These are phyloP conservation scores for Pyrus bretschneideri DNA, from an alignment of 306 rosid species.

Conservation along the genomic window DNA sequence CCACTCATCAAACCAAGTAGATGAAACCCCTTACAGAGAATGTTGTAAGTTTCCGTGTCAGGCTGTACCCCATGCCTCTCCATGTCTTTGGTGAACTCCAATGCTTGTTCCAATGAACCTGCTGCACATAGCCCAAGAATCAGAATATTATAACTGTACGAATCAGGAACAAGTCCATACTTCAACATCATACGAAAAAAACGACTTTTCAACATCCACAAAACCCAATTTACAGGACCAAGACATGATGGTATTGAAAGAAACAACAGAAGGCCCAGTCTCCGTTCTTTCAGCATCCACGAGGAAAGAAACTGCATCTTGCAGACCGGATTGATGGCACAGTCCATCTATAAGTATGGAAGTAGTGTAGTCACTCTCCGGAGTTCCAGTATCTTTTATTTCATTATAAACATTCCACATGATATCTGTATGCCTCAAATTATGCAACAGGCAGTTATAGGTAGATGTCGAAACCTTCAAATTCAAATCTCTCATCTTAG, in stretches of 20 bases:
- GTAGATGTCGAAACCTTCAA: constrained; percentile 33
- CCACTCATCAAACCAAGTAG: constrained; percentile 44
- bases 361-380: constrained; percentile 32
- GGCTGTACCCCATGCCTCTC: constrained; percentile 42
- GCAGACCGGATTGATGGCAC: constrained; percentile 38
- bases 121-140: constrained; percentile 54
- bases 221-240: constrained; percentile 39
- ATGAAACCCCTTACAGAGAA: constrained; percentile 46
- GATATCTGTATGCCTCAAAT: constrained; percentile 32
- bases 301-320: constrained; percentile 38
- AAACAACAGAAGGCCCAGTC: constrained; percentile 31
- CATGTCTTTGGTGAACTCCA: constrained; percentile 39
- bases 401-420: constrained; percentile 45
- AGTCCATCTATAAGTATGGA: constrained; percentile 27
- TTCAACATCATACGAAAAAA: constrained; percentile 47
- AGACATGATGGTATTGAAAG: constrained; percentile 42
- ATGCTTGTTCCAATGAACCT: constrained; percentile 50
- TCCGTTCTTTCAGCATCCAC: constrained; percentile 9
- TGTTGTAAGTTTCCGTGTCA: constrained; percentile 35
- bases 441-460: constrained; percentile 40
- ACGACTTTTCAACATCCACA: constrained; percentile 36
- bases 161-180: constrained; percentile 41
- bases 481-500: constrained; percentile 45
- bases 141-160: constrained; percentile 52
- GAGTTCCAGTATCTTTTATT: constrained; percentile 26